Conservation (phyloP, 2,329 filamentous ascomycete species). For the Aspergillus versicolor region DNA sequence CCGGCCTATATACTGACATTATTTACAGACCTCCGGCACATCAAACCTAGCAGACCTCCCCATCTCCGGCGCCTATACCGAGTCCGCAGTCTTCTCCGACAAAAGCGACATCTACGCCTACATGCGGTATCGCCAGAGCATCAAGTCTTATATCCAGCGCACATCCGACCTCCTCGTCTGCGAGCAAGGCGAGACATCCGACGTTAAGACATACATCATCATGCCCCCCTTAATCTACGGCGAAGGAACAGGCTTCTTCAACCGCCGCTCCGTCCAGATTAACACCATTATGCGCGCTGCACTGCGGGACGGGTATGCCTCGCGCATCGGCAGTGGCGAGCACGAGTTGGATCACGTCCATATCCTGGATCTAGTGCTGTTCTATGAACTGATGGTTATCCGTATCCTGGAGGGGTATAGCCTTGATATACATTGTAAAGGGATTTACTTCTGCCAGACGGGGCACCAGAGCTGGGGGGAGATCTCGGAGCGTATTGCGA, state of each 20-base stretch:
- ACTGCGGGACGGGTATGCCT: conserved; percentile 29
- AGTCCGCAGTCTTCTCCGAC: conserved; percentile 43
- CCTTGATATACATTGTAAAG: conserved; percentile 23
- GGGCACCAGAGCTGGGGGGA: conserved; percentile 41
- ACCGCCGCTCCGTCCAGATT: conserved; percentile 42
- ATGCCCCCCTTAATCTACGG: conserved; percentile 53
- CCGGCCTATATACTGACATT: too few species aligned
- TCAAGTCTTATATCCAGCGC: conserved; percentile 44
- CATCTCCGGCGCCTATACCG: conserved; percentile 30
- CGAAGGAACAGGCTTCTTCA: conserved; percentile 27
- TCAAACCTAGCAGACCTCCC: conserved; percentile 41
- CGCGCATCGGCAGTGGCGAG: conserved; percentile 38
- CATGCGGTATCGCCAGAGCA: conserved; percentile 37
- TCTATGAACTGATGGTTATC: conserved; percentile 43
- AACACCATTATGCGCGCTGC: conserved; percentile 34
- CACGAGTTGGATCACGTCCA: conserved; percentile 48
- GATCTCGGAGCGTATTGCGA: conserved; percentile 2
- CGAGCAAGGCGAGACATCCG: conserved; percentile 36
- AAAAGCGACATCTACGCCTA: conserved; percentile 47
- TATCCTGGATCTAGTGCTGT: conserved; percentile 42
- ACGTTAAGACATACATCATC: conserved; percentile 48
- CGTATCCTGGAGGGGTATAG: conserved; percentile 25
- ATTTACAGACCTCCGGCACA: conserved; percentile 13
- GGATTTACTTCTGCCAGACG: conserved; percentile 42
- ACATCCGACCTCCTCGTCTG: conserved; percentile 47